Base-by-base conservation (phyloP, 2,329 filamentous ascomycete genomes). In the Epichloe glyceriae region DNA sequence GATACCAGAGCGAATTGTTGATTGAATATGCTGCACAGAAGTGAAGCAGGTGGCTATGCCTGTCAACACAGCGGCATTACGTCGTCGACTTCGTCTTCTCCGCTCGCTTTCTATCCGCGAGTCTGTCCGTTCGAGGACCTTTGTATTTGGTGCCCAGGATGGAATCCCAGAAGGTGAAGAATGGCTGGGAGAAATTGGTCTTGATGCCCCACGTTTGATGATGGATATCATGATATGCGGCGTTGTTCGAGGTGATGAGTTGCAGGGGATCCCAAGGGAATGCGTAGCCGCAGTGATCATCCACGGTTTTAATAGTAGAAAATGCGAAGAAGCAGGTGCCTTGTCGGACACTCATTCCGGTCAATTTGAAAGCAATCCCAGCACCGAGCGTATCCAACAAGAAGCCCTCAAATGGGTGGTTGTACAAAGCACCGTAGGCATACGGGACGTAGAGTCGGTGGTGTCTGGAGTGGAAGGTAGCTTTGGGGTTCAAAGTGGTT, bases 191-290 rank as follows among this genome's bases (percentile, higher is more conserved):
- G 67, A 88, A 94, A 70, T 94, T 94, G 56, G 85, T 86, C 78
- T 97, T 98, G 76, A 98, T 95, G 52, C 93, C 93, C 90, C 91
- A 97, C 68, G 87, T 94, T 70, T 98, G 93, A 70, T 98, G 93
- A 69, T 98, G 93, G 53, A 98, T 91, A 63, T 98, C 93, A 64
- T 98, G 93, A 68, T 97, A 98, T 37, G 83, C 85, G 26, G 93
- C 91, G 60, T 97, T 96, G 74, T 98, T 97, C 65, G 86, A 86
- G 43, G 90, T 95, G 54, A 97, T 76, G 63, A 85, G 83, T 74
- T 96, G 90, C 50, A 97, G 74, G 2, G 91, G 91, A 66, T 98
- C 93, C 81, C 86, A 97, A 1, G 93, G 93, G 54, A 98, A 83
- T n/a, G 82, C 76, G 64, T 97, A 98, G 56, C 93, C 93, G 67